Evolutionary conservation across 2,329 filamentous ascomycete genomes (phyloP).

Genomic region (Bipolaris bicolor): DNA sequence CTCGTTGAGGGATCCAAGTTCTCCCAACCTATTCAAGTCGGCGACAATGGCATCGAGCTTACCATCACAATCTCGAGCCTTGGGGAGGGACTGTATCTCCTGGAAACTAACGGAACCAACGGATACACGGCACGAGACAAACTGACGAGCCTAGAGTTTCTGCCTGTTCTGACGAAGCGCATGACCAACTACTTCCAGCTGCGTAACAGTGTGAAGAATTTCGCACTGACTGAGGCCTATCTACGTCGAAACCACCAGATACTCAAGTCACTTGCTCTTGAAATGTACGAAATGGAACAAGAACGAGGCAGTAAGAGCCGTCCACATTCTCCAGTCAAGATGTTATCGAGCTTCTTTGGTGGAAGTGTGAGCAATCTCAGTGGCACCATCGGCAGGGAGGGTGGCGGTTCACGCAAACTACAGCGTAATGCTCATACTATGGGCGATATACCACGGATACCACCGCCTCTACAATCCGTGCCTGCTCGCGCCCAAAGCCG

Average conservation of each 20-base stretch:
- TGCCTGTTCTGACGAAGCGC: conserved; percentile 75
- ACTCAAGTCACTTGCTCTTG: conserved; percentile 70
- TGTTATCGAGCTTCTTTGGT: conserved; percentile 81
- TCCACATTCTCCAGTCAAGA: conserved; percentile 85
- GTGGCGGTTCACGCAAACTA: conserved; percentile 39
- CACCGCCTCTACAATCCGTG: conserved; percentile 42
- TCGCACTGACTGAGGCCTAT: conserved; percentile 68
- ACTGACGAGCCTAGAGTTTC: conserved; percentile 72
- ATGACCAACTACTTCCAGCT: conserved; percentile 73
- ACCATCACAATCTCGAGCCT: conserved; percentile 66
- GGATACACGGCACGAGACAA: conserved; percentile 77
- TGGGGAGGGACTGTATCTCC: conserved; percentile 61
- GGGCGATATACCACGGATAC: conserved; percentile 45
- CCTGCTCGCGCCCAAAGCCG: conserved; percentile 47
- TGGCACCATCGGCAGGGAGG: conserved; percentile 7
- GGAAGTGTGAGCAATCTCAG: conserved; percentile 58
- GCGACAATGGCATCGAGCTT: conserved; percentile 69
- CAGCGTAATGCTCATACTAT: conserved; percentile 44
- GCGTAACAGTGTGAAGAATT: conserved; percentile 72
- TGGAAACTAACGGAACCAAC: conserved; percentile 69
- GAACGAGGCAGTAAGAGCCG: conserved; percentile 64
- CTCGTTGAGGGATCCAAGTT: conserved; percentile 74
- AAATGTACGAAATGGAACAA: conserved; percentile 65
- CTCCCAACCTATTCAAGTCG: conserved; percentile 58
- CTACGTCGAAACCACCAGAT: conserved; percentile 80